Base-by-base conservation (phyloP, 306 rosid species). In the Gastrolobium bilobum region DNA sequence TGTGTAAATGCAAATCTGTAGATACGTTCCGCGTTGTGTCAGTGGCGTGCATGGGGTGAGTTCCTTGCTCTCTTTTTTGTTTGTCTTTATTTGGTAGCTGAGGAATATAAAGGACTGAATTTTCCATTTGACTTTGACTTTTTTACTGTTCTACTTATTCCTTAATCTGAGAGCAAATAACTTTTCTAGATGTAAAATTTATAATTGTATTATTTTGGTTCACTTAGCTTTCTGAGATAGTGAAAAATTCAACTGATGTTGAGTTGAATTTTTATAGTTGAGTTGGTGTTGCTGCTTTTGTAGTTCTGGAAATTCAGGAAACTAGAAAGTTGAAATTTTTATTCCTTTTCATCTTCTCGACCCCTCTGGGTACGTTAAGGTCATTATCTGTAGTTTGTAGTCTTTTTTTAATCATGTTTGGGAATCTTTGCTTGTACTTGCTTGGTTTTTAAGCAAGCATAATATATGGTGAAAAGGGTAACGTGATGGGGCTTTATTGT, bases 361-460 rank as follows among this genome's bases (percentile, higher is more conserved):
- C 77, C 84, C 69, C 84, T 87, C 83, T 76, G 76, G 66, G 87
- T 67, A 79, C 76, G 73, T 76, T 64, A 48, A 68, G 79, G 83
- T 64, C 70, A 82, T 79, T 83, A 51, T 80, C 59, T 77, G 72
- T 67, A 38, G 71, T 48, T 71, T 75, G 34, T 34, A 48, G 42
- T 58, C 33, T 71, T 70, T 77, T 79, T 46, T 42, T 2, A 73
- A 44, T 73, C 62, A 51, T 48, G 58, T 79, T 44, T 68, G 48
- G 63, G 85, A 81, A 83, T 90, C 86, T 86, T 81, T 83, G 68
- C 60, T 82, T 75, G 79, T 76, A 79, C 85, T 94, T 92, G 87
- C 99, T 90, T 95, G 75, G 76, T 80, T 75, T 33, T 68, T 71
- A 92, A 95, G 97, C 88, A 80, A 95, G 84, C 82, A 79, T 71